These are phyloP conservation scores for Mortierella sp. DNA, from an alignment of 371 early-diverging fungal species.

Conservation along the genomic window DNA sequence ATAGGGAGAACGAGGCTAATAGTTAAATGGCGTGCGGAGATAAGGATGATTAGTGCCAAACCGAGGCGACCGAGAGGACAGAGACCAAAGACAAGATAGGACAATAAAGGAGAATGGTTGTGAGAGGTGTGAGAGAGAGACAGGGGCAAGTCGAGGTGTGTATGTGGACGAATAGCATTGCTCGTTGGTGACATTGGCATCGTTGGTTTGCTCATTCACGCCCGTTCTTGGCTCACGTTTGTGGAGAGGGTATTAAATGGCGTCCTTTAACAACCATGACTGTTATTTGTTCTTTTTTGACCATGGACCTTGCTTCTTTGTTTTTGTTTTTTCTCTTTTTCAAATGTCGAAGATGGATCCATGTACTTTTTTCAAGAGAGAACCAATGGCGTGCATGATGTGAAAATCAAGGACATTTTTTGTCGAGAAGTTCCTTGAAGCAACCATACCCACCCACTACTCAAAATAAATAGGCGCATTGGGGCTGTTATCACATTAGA, in stretches of 20 bases:
- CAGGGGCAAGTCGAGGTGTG: neutral
- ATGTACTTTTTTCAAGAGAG: neutral
- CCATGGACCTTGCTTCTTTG: neutral
- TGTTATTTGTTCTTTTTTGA: neutral
- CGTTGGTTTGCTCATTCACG: slow-evolving; percentile 6
- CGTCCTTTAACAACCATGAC: neutral
- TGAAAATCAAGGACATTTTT: neutral
- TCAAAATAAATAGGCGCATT: neutral
- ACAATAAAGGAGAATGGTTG: neutral
- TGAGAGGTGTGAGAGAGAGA: no score
- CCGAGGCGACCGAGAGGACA: neutral
- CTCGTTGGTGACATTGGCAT: neutral
- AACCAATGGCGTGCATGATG: neutral
- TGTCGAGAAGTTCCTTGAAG: neutral
- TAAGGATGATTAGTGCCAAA: neutral
- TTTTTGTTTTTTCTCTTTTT: neutral
- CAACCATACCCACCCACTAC: neutral
- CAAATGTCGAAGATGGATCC: neutral
- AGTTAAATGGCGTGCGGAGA: neutral
- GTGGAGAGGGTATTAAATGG: neutral
- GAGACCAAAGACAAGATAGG: neutral
- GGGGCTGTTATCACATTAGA: no score
- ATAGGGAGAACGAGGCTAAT: neutral
- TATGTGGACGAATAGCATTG: slow-evolving; percentile 7
- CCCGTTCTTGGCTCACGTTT: neutral